Base-by-base conservation (phyloP, 352 stramenopile genomes). In the Pythium apleroticum region DNA sequence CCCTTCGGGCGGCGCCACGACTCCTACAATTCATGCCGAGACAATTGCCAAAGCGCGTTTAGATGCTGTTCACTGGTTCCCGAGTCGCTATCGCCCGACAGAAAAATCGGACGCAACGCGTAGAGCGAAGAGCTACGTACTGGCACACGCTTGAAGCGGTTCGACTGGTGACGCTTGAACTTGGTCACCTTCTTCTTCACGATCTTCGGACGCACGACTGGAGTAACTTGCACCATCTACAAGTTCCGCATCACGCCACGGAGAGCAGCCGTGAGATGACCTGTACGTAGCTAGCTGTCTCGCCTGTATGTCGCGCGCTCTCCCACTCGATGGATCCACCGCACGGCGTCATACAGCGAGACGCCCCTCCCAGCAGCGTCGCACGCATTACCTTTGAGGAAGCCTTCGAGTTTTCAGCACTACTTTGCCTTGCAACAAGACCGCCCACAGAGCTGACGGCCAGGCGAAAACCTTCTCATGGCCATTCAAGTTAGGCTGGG, bases 181-280 rank as follows among this genome's bases (percentile, higher is more conserved):
- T 99, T 99, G 78, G 98, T 99, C 70, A 97, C 98, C 80, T 97
- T 96, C 97, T 99, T 99, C 95, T 99, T 99, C 67, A 99, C 93
- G 79, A 99, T 98, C 77, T 91, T 93, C n/a, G 80, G 81, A 69
- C 83, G 83, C 68, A 91, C 74, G 73, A 95, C 86, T 71, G 86
- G 86, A 85, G 86, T 95, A 83, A 95, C 86, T 88, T 95, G 86
- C 79, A 93, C 84, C 86, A 95, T 95, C 84, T 93, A 81, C 54
- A 69, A 14, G 35, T 31, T 2, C 1, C 15, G 52, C 53, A 27
- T 31, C 33, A 43, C 25, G 43, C 39, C 30, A 33, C 9, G 30
- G 4, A 33, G 30, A 33, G 30, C 30, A 33, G 30, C 9, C 33
- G 31, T 52, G 19, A 35, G 37, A 22, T 11, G n/a, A 22, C 22